phyloP scores from a whole-genome alignment of 129 eudicot genomes.

The Calendula officinalis region DNA sequence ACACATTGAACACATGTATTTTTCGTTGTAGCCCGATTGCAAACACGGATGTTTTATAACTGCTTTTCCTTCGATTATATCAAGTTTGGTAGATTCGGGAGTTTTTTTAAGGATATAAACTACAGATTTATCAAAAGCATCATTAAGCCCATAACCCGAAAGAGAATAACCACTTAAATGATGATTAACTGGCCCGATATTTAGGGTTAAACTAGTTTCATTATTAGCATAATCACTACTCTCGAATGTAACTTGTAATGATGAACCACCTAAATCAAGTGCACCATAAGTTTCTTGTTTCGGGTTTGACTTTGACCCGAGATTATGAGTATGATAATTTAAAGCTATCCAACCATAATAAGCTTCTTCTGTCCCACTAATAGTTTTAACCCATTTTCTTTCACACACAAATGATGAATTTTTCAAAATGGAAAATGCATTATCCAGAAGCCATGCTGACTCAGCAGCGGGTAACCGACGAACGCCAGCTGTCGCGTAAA shows the following conservation, averaged over 20 bases:
- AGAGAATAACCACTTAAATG: constrained; percentile 87
- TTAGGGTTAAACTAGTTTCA: constrained; percentile 66
- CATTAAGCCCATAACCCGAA: constrained; percentile 90
- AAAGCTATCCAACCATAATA: constrained; percentile 99
- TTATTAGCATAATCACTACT: constrained; percentile 41
- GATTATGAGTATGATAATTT: constrained; percentile 66
- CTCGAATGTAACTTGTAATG: constrained; percentile 94
- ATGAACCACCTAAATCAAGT: constrained; percentile 96
- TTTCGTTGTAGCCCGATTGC: constrained; percentile 73
- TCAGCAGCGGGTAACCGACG: constrained; percentile 82
- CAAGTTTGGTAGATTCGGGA: constrained; percentile 34
- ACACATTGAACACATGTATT: constrained; percentile 66
- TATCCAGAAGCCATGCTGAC: constrained; percentile 77
- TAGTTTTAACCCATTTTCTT: constrained; percentile 85
- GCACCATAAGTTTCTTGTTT: constrained; percentile 82
- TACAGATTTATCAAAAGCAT: constrained; percentile 94
- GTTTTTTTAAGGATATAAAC: constrained; percentile 59
- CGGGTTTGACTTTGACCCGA: constrained; percentile 63
- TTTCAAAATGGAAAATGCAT: constrained; percentile 71
- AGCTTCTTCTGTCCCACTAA: constrained; percentile 92
- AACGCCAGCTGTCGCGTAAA: constrained; percentile 98
- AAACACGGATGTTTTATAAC: constrained; percentile 81
- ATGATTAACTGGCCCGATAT: constrained; percentile 82
- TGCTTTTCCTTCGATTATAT: constrained; percentile 52
- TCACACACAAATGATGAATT: constrained; percentile 72